phyloP scores from a whole-genome alignment of 2,329 filamentous ascomycete species.

The Fusarium solani-melongenae region DNA sequence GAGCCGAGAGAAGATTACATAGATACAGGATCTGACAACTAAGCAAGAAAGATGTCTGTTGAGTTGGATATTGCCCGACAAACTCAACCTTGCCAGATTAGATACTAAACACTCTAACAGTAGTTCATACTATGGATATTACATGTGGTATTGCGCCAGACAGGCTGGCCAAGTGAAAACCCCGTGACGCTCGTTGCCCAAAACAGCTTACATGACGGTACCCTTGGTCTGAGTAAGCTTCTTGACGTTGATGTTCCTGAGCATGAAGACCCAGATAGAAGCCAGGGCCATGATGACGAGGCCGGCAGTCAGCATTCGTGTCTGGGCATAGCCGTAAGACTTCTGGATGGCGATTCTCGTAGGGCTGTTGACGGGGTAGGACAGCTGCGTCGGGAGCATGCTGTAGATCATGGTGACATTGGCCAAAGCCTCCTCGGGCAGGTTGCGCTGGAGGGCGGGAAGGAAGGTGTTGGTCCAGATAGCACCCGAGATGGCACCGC shows the following conservation, averaged over 20 bases:
- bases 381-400: constrained; percentile 48
- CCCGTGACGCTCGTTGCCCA: neutral
- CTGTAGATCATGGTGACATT: constrained; percentile 57
- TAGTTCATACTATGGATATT: neutral
- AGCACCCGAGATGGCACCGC: constrained; percentile 55
- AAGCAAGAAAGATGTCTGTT: neutral
- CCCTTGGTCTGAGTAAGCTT: constrained; percentile 48
- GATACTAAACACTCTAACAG: neutral
- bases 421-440: constrained; percentile 51
- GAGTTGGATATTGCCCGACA: neutral
- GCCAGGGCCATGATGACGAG: constrained; percentile 43
- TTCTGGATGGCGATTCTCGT: constrained; percentile 56
- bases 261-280: constrained; percentile 44
- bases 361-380: constrained; percentile 53
- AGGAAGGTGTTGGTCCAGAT: constrained; percentile 57
- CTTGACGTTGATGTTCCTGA: constrained; percentile 46
- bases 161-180: neutral
- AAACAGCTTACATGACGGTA: constrained; percentile 38
- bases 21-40: neutral
- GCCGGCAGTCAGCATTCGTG: constrained; percentile 52
- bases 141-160: neutral
- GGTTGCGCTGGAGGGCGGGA: constrained; percentile 47
- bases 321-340: constrained; percentile 61
- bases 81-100: neutral
- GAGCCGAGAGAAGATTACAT: neutral